Evolutionary conservation across 495 filamentous ascomycete genomes (phyloP), one percentile per base, ranked within the genome.

Genomic region (Aspergillus bertholletiae): DNA sequence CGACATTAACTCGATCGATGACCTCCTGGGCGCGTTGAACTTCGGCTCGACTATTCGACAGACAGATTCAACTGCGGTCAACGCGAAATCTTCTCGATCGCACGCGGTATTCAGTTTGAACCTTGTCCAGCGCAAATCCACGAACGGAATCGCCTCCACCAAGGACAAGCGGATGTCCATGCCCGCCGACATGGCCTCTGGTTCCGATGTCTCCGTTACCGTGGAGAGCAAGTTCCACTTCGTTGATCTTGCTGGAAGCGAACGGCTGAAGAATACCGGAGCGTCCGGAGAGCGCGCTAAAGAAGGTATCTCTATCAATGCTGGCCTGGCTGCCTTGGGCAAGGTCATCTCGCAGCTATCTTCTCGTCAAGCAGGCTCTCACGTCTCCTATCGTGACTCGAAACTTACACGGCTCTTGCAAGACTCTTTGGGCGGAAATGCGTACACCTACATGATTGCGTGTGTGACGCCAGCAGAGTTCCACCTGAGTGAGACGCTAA

Each of bases 331-430:
- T 35, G 93, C 92, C 50, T 77, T 99, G 51, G 95, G 94, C 61
- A 99, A 97, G 65, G 94, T 99, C 71, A 99, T 99, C 65, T 96
- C 93, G 17, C 94, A 99, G 71, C 81, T 99, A 17, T 97, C 94
- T 2, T 96, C 92, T 28, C 86, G 91, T 46, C 84, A 92, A 58
- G 72, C 88, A 28, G 90, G 93, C 21, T 85, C 90, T 18, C 95
- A 99, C 69, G 90, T 99, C 37, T 97, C 95, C 6, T 99, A 99
- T 70, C 91, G 94, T 35, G 94, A 99, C 71, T 99, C 94, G 13
- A 92, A 88, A 68, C 86, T 99, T 51, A 99, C 94, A 15, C 88
- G 94, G 49, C 80, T 99, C 12, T 84, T 99, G 15, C 95, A 97
- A 75, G 94, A 99, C 69, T 99, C 94, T 2, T 78, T 99, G n/a